Evolutionary conservation across 2,329 filamentous ascomycete genomes (phyloP).

Genomic region (Davidsoniella virescens): DNA sequence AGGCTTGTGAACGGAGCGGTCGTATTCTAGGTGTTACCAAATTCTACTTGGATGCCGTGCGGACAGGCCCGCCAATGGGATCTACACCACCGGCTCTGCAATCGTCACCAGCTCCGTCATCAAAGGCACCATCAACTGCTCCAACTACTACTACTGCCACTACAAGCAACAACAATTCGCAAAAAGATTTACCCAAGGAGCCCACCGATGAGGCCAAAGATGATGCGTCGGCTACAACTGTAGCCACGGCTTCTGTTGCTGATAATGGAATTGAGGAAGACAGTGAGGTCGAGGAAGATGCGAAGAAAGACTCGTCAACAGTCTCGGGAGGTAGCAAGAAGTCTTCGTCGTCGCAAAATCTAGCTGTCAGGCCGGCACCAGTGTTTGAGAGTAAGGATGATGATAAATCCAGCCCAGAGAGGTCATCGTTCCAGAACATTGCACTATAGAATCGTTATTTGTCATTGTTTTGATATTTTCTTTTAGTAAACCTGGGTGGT

Average conservation of each 20-base stretch:
- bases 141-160: not conserved
- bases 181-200: constrained; percentile 16
- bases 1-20: constrained; percentile 87
- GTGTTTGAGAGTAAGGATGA: constrained; percentile 6
- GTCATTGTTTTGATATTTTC: not conserved
- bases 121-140: constrained; percentile 14
- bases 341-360: constrained; percentile 32
- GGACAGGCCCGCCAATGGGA: constrained; percentile 29
- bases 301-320: constrained; percentile 16
- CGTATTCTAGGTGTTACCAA: constrained; percentile 86
- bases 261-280: constrained; percentile 13
- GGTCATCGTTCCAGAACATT: constrained; percentile 12
- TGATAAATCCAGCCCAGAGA: not conserved
- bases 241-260: not conserved
- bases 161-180: constrained; percentile 15
- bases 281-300: constrained; percentile 21
- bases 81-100: constrained; percentile 18
- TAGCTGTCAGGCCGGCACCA: constrained; percentile 4
- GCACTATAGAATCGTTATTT: constrained; percentile 2
- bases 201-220: constrained; percentile 13
- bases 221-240: constrained; percentile 6
- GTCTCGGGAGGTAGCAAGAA: constrained; percentile 18
- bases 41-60: constrained; percentile 78
- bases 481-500: not conserved
- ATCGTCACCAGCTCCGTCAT: constrained; percentile 17